A percentile compares a stretch with the other conserved stretches of the same genome.
These are phyloP conservation scores for Cadophora luteo-olivacea DNA, from an alignment of 2,329 filamentous ascomycete species.

Conservation along the genomic window DNA sequence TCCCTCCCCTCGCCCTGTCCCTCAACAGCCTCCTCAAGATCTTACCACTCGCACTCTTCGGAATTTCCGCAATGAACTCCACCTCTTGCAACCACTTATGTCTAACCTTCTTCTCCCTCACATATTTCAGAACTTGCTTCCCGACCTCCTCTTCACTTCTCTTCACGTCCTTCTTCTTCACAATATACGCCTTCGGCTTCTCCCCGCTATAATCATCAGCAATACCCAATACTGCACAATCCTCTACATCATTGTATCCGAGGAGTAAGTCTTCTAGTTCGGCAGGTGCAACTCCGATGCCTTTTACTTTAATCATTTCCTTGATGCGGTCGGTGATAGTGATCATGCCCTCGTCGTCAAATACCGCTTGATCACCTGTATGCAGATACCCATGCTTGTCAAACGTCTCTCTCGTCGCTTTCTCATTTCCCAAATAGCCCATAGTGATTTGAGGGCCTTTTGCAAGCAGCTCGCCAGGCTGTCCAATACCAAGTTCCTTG, in stretches of 20 bases:
- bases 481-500: slow-evolving; percentile 56
- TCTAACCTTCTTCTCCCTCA: slow-evolving; percentile 59
- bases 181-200: slow-evolving; percentile 64
- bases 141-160: slow-evolving; percentile 44
- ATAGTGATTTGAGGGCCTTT: slow-evolving; percentile 75
- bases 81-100: slow-evolving; percentile 62
- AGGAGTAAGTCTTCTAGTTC: slow-evolving; percentile 50
- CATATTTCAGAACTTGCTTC: slow-evolving; percentile 54
- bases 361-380: slow-evolving; percentile 72
- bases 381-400: slow-evolving; percentile 75
- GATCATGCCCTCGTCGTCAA: slow-evolving; percentile 67
- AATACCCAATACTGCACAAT: slow-evolving; percentile 67
- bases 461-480: slow-evolving; percentile 68
- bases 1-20: slow-evolving; percentile 50
- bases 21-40: slow-evolving; percentile 64
- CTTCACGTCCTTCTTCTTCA: slow-evolving; percentile 47
- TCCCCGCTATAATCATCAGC: slow-evolving; percentile 48
- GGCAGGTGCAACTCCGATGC: slow-evolving; percentile 51
- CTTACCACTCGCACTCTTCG: slow-evolving; percentile 70
- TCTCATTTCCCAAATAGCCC: slow-evolving; percentile 68
- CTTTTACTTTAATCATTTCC: slow-evolving; percentile 57
- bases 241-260: slow-evolving; percentile 51
- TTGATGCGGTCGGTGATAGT: slow-evolving; percentile 80
- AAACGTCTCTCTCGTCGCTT: slow-evolving; percentile 35
- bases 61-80: slow-evolving; percentile 61